Conservation (phyloP, 2,329 filamentous ascomycete genomes). For the Zalaria sp. region DNA sequence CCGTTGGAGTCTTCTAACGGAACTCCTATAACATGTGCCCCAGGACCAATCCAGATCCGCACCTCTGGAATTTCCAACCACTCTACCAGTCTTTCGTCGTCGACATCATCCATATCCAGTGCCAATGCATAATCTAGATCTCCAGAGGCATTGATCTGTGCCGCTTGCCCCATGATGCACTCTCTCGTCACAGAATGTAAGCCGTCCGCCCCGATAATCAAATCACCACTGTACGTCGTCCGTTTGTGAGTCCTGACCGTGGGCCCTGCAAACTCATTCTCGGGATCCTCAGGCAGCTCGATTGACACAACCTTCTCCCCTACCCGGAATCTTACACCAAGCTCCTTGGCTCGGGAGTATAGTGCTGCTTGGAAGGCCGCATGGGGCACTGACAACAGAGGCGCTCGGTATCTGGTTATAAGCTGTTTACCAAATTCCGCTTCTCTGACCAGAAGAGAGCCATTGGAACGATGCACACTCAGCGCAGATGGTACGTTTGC, state of each 20-base stretch:
- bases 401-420: neutral
- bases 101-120: neutral
- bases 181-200: neutral
- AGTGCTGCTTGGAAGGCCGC: neutral
- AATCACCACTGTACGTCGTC: neutral
- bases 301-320: conserved; percentile 16
- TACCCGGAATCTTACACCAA: neutral
- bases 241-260: neutral
- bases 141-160: neutral
- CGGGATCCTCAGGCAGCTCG: conserved; percentile 8
- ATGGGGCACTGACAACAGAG: neutral
- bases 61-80: neutral
- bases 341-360: neutral
- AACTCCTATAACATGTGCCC: neutral
- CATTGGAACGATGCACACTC: neutral
- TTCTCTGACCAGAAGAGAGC: neutral
- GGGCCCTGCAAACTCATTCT: neutral
- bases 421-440: neutral
- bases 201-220: neutral
- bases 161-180: neutral
- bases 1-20: neutral
- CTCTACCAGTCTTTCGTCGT: neutral
- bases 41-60: neutral
- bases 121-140: neutral
- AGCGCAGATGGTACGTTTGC: neutral